Evolutionary conservation across 805 yeast species (phyloP).

Genomic region (Candida palmyrensis): DNA sequence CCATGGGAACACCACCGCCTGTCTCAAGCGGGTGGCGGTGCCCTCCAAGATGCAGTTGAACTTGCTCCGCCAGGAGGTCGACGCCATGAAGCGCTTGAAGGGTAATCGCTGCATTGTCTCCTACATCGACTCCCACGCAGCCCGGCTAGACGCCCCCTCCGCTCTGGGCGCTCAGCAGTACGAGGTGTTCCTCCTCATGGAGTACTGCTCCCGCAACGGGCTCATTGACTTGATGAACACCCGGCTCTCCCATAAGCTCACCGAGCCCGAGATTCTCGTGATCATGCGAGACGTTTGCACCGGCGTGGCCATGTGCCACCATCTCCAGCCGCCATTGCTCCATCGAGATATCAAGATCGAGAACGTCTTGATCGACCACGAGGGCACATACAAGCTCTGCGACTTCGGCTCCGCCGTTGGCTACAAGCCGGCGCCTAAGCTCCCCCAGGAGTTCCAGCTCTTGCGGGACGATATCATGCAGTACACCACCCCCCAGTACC

Average conservation of each 20-base stretch:
- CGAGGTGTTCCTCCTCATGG: conserved; percentile 79
- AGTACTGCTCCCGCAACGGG: conserved; percentile 70
- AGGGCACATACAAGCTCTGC: conserved; percentile 62
- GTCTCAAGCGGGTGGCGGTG: conserved; percentile 91
- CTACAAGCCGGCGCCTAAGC: conserved; percentile 57
- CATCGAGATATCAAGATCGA: conserved; percentile 84
- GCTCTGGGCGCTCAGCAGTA: conserved; percentile 42
- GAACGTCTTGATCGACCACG: conserved; percentile 61
- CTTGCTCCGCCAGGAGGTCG: conserved; percentile 88
- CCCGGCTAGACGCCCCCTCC: conserved; percentile 42
- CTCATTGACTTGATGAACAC: conserved; percentile 78
- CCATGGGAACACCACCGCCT: conserved; percentile 55
- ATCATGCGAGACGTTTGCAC: conserved; percentile 67
- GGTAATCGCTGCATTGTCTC: conserved; percentile 80
- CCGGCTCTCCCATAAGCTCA: conserved; percentile 57
- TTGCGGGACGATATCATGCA: conserved; percentile 67
- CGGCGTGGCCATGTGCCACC: conserved; percentile 77
- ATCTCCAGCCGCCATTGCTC: conserved; percentile 61
- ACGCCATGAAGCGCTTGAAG: conserved; percentile 86
- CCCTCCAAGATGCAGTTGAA: conserved; percentile 85
- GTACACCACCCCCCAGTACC: conserved; percentile 81
- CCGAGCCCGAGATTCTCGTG: conserved; percentile 61
- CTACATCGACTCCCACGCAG: conserved; percentile 93
- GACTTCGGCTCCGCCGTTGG: conserved; percentile 81
- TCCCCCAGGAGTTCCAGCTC: conserved; percentile 51